Percentiles rank a stretch among this genome's conserved stretches.
Conservation (phyloP, 352 stramenopile genomes). For the Phytopythium litorale region DNA sequence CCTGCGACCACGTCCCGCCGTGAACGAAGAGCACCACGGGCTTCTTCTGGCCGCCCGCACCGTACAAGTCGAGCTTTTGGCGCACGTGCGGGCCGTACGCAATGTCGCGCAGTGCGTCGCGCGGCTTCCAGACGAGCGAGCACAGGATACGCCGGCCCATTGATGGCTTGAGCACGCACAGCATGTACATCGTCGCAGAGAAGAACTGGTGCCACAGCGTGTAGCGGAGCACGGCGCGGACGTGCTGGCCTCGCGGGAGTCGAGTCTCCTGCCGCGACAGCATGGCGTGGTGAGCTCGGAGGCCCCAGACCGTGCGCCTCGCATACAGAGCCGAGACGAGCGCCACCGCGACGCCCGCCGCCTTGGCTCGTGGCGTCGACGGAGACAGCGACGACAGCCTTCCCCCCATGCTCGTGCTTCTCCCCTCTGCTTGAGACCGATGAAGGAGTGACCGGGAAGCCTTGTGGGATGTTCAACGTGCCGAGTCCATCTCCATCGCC, state of each 20-base stretch:
- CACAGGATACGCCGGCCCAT: slow-evolving; percentile 37
- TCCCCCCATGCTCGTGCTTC: slow-evolving; percentile 1
- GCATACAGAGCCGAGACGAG: slow-evolving; percentile 15
- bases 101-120: slow-evolving; percentile 22
- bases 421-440: background rate
- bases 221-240: slow-evolving; percentile 32
- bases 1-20: slow-evolving; percentile 78
- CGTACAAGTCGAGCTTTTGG: slow-evolving; percentile 62
- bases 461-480: background rate
- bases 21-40: slow-evolving; percentile 91
- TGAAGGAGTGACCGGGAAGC: background rate
- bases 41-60: slow-evolving; percentile 16
- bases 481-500: background rate
- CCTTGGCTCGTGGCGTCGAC: background rate
- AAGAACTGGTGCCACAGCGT: slow-evolving; percentile 52
- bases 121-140: slow-evolving; percentile 33
- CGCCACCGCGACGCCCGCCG: slow-evolving; percentile 8
- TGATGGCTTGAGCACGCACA: slow-evolving; percentile 47
- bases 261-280: slow-evolving; percentile 15
- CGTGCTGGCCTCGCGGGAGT: slow-evolving; percentile 9
- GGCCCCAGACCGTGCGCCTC: slow-evolving; percentile 13
- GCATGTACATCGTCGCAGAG: slow-evolving; percentile 43
- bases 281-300: slow-evolving; percentile 18
- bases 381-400: background rate
- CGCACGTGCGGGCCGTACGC: slow-evolving; percentile 47